Percentiles rank a stretch among this genome's conserved stretches.
These are phyloP conservation scores for Hymenoscyphus linearis DNA, from an alignment of 2,329 filamentous ascomycete genomes.

Conservation along the genomic window DNA sequence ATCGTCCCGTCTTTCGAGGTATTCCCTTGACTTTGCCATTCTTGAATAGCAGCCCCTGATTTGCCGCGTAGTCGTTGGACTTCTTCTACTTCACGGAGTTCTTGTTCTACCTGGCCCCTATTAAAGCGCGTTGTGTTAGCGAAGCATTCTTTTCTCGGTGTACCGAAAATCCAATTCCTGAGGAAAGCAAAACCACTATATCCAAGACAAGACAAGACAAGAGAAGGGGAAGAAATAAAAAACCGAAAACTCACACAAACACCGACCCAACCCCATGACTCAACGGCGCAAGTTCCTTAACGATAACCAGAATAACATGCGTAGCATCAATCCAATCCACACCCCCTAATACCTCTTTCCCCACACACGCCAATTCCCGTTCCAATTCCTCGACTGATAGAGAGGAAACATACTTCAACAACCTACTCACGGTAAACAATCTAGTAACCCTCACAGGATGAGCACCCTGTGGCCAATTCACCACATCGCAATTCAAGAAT, in stretches of 20 bases:
- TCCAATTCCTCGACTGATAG: conserved; percentile 19
- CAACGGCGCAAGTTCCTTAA: conserved; percentile 38
- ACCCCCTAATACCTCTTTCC: conserved; percentile 33
- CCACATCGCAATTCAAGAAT: conserved; percentile 40
- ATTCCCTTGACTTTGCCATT: conserved; percentile 14
- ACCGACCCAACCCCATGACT: conserved; percentile 44
- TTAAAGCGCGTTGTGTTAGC: not conserved
- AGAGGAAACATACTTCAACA: conserved; percentile 46
- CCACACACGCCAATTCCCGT: not conserved
- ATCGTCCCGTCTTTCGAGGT: conserved; percentile 5
- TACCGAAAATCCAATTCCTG: too few species aligned
- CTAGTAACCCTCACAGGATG: conserved; percentile 46
- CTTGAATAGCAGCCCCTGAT: conserved; percentile 5
- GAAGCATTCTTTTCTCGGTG: too few species aligned
- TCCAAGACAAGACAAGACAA: not conserved
- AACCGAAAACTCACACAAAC: conserved; percentile 28
- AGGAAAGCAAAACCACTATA: too few species aligned
- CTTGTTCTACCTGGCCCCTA: conserved; percentile 37
- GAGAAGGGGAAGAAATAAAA: not conserved
- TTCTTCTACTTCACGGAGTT: conserved; percentile 45
- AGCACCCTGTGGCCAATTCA: conserved; percentile 46
- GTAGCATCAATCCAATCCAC: conserved; percentile 50
- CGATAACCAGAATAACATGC: conserved; percentile 47
- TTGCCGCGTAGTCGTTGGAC: conserved; percentile 28
- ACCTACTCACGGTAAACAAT: conserved; percentile 46